Conservation (phyloP, 169 alveolate genomes). For the Plasmodium fragile region DNA sequence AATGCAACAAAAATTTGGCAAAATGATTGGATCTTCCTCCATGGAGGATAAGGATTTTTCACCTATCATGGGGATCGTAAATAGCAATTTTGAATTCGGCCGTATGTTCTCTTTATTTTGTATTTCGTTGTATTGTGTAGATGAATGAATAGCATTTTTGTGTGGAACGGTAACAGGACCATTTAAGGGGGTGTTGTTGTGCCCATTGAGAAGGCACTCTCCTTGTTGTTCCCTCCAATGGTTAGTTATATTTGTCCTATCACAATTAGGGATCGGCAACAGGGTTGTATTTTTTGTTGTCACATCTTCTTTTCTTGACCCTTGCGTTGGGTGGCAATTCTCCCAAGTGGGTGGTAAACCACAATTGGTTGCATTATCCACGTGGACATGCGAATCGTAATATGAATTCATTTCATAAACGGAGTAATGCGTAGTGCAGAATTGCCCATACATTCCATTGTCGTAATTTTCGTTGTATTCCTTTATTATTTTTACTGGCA, state of each 20-base stretch:
- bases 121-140: constrained; percentile 21
- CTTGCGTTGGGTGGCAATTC: background rate
- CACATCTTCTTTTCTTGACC: background rate
- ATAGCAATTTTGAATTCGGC: constrained; percentile 24
- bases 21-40: constrained; percentile 73
- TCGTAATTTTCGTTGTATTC: constrained; percentile 42
- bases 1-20: constrained; percentile 71
- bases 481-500: constrained; percentile 68
- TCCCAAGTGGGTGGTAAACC: background rate
- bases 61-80: constrained; percentile 73
- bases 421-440: constrained; percentile 55
- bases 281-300: background rate
- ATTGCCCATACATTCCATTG: constrained; percentile 6
- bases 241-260: background rate
- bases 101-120: constrained; percentile 24
- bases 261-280: background rate
- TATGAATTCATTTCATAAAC: constrained; percentile 30
- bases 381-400: background rate
- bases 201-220: background rate
- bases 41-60: constrained; percentile 66
- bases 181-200: constrained; percentile 3
- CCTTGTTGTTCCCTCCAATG: background rate
- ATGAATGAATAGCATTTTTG: constrained; percentile 17
- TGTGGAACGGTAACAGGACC: constrained; percentile 22
- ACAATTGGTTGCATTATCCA: background rate